Percentiles rank a stretch among this genome's conserved stretches.
Conservation (phyloP, 2,329 filamentous ascomycete species). For the Boeremia lycopersici region DNA sequence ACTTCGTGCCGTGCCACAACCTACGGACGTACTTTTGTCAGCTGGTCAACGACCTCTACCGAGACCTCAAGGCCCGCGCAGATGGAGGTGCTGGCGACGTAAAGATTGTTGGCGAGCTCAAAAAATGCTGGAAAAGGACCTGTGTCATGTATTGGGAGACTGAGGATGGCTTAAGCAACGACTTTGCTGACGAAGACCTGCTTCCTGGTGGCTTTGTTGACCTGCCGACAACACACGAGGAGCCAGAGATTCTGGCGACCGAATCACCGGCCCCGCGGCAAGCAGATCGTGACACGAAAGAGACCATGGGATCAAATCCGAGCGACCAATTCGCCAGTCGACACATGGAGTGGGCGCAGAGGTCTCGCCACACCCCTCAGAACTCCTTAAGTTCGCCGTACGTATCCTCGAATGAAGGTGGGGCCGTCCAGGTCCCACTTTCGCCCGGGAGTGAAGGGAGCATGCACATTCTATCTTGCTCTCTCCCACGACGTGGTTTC, state of each 20-base stretch:
- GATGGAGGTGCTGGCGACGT: conserved; percentile 67
- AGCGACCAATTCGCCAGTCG: conserved; percentile 47
- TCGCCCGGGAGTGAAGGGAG: conserved; percentile 58
- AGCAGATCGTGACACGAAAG: conserved; percentile 36
- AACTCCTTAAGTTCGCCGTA: conserved; percentile 46
- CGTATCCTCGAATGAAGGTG: conserved; percentile 40
- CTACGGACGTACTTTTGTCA: conserved; percentile 80
- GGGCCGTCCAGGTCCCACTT: conserved; percentile 43
- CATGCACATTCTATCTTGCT: conserved; percentile 65
- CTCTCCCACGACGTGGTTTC: conserved; percentile 57
- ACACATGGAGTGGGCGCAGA: conserved; percentile 48
- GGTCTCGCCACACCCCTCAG: conserved; percentile 44
- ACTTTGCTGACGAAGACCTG: conserved; percentile 70
- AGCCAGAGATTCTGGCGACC: conserved; percentile 17
- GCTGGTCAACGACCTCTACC: conserved; percentile 71
- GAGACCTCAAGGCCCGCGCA: conserved; percentile 57
- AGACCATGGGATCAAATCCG: conserved; percentile 44
- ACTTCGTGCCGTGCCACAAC: conserved; percentile 79
- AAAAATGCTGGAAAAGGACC: conserved; percentile 94
- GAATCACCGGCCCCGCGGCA: conserved; percentile 33
- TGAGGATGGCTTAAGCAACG: conserved; percentile 64
- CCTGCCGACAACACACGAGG: conserved; percentile 31
- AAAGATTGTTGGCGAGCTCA: conserved; percentile 91
- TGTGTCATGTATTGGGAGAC: conserved; percentile 90
- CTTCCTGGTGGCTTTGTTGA: conserved; percentile 74